Percentiles rank a stretch among this genome's conserved stretches.
Evolutionary conservation across 2,329 filamentous ascomycete genomes (phyloP).

Genomic region (Stemphylium lycopersici): DNA sequence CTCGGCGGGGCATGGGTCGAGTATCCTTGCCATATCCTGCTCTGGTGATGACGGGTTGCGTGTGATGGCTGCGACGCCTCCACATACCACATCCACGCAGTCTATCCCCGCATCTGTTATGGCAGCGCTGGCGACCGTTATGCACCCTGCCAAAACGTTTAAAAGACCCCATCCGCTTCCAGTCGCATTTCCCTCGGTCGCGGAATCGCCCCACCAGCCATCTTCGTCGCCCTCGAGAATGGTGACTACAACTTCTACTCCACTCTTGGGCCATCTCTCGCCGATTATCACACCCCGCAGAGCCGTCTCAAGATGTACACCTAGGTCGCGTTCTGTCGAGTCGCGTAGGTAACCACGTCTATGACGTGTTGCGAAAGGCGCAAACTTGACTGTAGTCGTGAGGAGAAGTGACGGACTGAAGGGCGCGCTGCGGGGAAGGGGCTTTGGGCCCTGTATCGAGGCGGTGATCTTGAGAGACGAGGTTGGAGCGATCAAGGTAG

Average conservation of each 20-base stretch:
- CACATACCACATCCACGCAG: conserved; percentile 87
- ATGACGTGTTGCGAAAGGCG: conserved; percentile 85
- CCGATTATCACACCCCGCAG: conserved; percentile 88
- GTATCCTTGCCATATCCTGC: conserved; percentile 59
- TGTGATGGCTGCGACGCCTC: conserved; percentile 85
- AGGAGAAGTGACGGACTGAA: conserved; percentile 93
- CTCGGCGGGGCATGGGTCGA: conserved; percentile 84
- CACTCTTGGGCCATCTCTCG: conserved; percentile 97
- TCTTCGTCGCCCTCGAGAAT: conserved; percentile 93
- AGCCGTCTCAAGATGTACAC: conserved; percentile 88
- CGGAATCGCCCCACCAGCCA: conserved; percentile 64
- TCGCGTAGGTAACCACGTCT: conserved; percentile 87
- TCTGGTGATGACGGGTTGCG: conserved; percentile 35
- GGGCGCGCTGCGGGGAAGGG: conserved; percentile 84
- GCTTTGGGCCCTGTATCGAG: conserved; percentile 90
- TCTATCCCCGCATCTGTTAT: conserved; percentile 95
- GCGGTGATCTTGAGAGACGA: conserved; percentile 88
- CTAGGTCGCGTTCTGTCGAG: conserved; percentile 83
- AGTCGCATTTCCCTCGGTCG: conserved; percentile 53
- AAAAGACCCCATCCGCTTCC: conserved; percentile 81
- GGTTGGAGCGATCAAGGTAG: conserved; percentile 59
- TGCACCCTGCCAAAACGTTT: conserved; percentile 88
- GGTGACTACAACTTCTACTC: conserved; percentile 92
- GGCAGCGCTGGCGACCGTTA: conserved; percentile 91
- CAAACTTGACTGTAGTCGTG: conserved; percentile 93